A percentile compares a stretch with the other conserved stretches of the same genome.
Conservation (phyloP, 179 eudicot species). For the Amaranthus tricolor region DNA sequence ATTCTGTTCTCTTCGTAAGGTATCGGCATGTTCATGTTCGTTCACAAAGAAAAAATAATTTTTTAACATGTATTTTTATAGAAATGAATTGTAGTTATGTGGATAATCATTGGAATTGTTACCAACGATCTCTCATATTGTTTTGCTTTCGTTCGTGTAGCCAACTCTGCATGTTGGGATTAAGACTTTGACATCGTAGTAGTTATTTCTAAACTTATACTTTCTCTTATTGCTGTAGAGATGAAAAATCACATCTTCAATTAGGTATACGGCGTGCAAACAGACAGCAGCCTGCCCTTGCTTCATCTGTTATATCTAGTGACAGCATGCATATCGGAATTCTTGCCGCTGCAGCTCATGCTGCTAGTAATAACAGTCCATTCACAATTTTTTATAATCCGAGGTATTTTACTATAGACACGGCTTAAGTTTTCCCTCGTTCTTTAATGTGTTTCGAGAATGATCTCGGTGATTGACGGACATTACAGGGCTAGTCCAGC, state of each 20-base stretch:
- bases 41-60: neutral
- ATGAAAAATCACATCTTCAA: conserved; percentile 93
- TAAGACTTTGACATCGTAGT: no score
- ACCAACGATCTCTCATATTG: no score
- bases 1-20: neutral
- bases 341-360: neutral
- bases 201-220: conserved; percentile 6
- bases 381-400: conserved; percentile 95
- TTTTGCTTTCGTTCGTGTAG: no score
- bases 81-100: no score
- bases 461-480: neutral
- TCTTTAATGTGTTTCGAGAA: neutral
- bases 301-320: conserved; percentile 14
- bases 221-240: conserved; percentile 46
- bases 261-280: conserved; percentile 84
- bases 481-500: conserved; percentile 78
- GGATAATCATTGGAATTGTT: no score
- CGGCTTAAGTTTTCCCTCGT: neutral
- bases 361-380: conserved; percentile 89
- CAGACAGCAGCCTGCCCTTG: conserved; percentile 93
- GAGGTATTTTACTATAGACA: conserved; percentile 47
- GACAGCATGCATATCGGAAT: neutral
- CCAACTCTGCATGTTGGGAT: no score
- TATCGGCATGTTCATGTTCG: conserved; percentile 10
- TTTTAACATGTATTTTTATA: neutral